Evolutionary conservation across 2,329 filamentous ascomycete genomes (phyloP), one percentile per base, ranked within the genome.

Genomic region (Fusarium sarcochroum): DNA sequence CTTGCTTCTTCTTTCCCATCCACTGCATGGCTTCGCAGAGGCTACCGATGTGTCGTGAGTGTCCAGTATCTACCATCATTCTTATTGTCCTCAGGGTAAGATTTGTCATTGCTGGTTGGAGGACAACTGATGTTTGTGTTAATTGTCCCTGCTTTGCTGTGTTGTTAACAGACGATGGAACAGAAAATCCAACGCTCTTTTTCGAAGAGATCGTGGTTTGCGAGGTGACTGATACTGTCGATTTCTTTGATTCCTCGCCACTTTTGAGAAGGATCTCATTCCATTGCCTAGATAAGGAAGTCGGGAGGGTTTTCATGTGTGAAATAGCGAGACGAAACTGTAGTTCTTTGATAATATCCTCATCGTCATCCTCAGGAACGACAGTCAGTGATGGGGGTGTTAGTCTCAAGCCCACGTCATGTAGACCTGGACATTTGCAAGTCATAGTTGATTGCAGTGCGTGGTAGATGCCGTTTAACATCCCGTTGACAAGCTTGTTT

Each of bases 251-350:
- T 4, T 3, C 2, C 2, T 30, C 20, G 3, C 14, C 10, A 5
- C 10, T 46, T 10, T 13, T 23, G 7, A 58, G 3, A 7, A 58
- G 20, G 5, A 58, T 44, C 6, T 47, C 56, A 30, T 47, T 55
- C 56, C 56, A 58, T n/a, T 56, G 56, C 10, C 35, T 58, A 1
- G 34, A 25, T 1, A 25, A 3, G 23, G 11, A 1, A 7, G 18
- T 4, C 18, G 20, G 0, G 42, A 41, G 8, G 2, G 14, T 0
- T 7, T 30, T 1, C 1, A 21, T 0, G 7, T 56, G 23, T 1
- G 56, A 46, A 2, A 59, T 6, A 0, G 51, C 51, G 10, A 59
- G 25, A 0, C 20, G 50, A 10, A 59, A 59, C 4, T 56, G 50
- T 11, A 59, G 4, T 17, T 56, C 41, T 9, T 41, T 34, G 1